Evolutionary conservation across 768 basidiomycete genomes (phyloP).

Genomic region (Suillus discolor): DNA sequence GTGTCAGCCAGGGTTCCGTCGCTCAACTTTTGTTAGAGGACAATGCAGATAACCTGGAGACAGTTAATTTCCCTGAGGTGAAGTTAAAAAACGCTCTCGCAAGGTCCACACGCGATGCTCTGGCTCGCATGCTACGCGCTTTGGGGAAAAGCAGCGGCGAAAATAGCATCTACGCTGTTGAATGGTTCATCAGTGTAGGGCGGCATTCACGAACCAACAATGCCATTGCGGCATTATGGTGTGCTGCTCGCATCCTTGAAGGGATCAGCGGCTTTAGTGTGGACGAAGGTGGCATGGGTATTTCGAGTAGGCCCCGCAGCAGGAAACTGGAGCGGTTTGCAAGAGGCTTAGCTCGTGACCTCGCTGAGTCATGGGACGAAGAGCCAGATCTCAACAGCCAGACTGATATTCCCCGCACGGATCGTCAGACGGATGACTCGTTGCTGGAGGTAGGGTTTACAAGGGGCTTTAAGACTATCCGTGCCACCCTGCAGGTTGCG

Average conservation of each 20-base stretch:
- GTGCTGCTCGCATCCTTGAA: slow-evolving; percentile 73
- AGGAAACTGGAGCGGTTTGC: slow-evolving; percentile 65
- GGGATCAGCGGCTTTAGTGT: slow-evolving; percentile 61
- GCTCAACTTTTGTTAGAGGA: slow-evolving; percentile 61
- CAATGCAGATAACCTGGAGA: slow-evolving; percentile 39
- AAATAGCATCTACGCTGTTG: slow-evolving; percentile 71
- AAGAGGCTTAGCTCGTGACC: slow-evolving; percentile 58
- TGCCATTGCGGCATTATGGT: slow-evolving; percentile 81
- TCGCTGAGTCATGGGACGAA: slow-evolving; percentile 75
- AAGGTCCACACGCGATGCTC: slow-evolving; percentile 48
- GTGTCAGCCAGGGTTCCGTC: slow-evolving; percentile 47
- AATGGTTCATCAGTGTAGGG: slow-evolving; percentile 74
- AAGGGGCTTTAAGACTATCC: slow-evolving; percentile 65
- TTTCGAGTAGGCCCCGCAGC: slow-evolving; percentile 31
- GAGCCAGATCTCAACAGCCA: slow-evolving; percentile 33
- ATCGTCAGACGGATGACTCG: slow-evolving; percentile 34
- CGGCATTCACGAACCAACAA: slow-evolving; percentile 43
- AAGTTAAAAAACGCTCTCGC: slow-evolving; percentile 58
- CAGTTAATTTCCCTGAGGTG: slow-evolving; percentile 58
- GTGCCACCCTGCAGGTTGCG: slow-evolving; percentile 57
- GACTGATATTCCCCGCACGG: slow-evolving; percentile 19
- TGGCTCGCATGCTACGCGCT: slow-evolving; percentile 73
- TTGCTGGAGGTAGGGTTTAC: slow-evolving; percentile 57
- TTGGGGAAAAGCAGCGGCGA: slow-evolving; percentile 73
- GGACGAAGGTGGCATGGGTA: slow-evolving; percentile 23